phyloP scores from a whole-genome alignment of 768 basidiomycete genomes.

The Hygrocybe punicea region DNA sequence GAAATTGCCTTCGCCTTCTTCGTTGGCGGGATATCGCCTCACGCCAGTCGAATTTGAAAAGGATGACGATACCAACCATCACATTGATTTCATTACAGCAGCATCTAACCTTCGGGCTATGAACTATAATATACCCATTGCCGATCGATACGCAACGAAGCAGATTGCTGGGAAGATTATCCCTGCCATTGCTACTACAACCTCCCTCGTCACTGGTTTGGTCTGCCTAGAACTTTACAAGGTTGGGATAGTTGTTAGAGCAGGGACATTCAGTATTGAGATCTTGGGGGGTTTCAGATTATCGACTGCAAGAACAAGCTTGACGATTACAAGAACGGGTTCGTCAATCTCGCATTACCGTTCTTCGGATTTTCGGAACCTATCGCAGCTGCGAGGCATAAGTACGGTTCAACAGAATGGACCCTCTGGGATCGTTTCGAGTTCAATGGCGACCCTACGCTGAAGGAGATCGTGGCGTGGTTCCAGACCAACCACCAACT shows the following conservation, averaged over 20 bases:
- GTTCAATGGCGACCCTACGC: constrained; percentile 83
- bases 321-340: constrained; percentile 97
- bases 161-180: constrained; percentile 99
- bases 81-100: constrained; percentile 98
- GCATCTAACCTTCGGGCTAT: constrained; percentile 93
- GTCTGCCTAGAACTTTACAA: constrained; percentile 98
- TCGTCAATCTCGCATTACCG: constrained; percentile 94
- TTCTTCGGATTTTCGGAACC: constrained; percentile 99
- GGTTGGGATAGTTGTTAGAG: constrained; percentile 40
- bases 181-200: constrained; percentile 98
- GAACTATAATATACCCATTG: constrained; percentile 86
- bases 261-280: neutral
- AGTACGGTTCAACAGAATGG: constrained; percentile 89
- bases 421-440: constrained; percentile 98
- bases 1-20: constrained; percentile 83
- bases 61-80: constrained; percentile 96
- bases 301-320: constrained; percentile 93
- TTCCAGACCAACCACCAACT: constrained; percentile 84
- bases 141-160: constrained; percentile 91
- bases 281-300: constrained; percentile 50
- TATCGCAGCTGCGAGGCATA: constrained; percentile 81
- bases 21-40: constrained; percentile 93
- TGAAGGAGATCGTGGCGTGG: constrained; percentile 78
- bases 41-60: constrained; percentile 98
- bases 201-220: constrained; percentile 90